Evolutionary conservation across 2,329 filamentous ascomycete species (phyloP).

Genomic region (Fusarium subtropicale): DNA sequence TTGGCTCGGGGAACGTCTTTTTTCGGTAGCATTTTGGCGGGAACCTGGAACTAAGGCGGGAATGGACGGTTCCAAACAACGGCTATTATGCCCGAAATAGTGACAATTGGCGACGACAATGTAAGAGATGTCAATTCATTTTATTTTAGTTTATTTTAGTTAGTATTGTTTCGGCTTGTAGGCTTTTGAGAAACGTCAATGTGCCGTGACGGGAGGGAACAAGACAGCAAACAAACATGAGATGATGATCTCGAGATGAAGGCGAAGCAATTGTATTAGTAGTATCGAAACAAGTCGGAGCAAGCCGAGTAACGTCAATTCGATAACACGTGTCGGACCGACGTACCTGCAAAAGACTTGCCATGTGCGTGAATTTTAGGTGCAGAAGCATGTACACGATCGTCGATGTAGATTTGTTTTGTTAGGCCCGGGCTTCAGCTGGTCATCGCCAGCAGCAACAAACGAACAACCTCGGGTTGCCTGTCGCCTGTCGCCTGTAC

Average conservation of each 20-base stretch:
- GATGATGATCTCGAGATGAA: constrained; percentile 6
- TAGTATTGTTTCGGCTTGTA: not conserved
- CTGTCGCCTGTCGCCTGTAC: not conserved
- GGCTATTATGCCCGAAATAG: constrained; percentile 22
- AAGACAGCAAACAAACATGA: constrained; percentile 13
- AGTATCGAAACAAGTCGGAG: constrained; percentile 9
- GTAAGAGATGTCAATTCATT: not conserved
- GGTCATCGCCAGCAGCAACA: not conserved
- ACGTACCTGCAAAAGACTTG: constrained; percentile 9
- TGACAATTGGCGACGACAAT: constrained; percentile 22
- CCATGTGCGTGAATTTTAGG: not conserved
- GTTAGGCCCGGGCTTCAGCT: constrained; percentile 19
- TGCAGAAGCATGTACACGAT: constrained; percentile 7
- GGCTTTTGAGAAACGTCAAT: constrained; percentile 14
- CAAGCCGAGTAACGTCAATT: constrained; percentile 17
- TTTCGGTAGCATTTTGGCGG: constrained; percentile 3
- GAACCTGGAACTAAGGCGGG: constrained; percentile 6
- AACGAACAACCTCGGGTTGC: not conserved
- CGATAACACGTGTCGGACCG: constrained; percentile 30
- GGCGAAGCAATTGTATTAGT: constrained; percentile 9
- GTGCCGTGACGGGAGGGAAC: constrained; percentile 20
- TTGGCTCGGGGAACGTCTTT: constrained; percentile 10
- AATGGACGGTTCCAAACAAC: not conserved
- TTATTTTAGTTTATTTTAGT: not conserved
- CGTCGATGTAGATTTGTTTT: constrained; percentile 12